phyloP scores from a whole-genome alignment of 768 basidiomycete genomes.

The Boletellus emodensis region DNA sequence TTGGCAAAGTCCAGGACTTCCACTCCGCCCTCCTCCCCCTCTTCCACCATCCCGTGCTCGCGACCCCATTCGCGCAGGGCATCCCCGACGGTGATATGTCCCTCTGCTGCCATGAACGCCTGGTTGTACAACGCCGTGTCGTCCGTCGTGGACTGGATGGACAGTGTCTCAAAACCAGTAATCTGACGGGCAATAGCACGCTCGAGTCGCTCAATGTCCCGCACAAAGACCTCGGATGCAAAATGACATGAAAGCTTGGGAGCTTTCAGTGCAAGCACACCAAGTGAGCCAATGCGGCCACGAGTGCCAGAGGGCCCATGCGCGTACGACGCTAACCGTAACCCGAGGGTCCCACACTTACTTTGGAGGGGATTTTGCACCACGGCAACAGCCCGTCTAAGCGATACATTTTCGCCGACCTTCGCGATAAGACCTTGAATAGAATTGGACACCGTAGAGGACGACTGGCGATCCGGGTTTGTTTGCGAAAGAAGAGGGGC shows the following conservation, averaged over 20 bases:
- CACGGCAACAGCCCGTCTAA: constrained; percentile 55
- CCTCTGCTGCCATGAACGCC: constrained; percentile 72
- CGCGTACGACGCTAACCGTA: constrained; percentile 52
- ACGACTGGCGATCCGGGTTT: constrained; percentile 29
- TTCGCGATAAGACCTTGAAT: constrained; percentile 69
- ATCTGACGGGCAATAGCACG: constrained; percentile 82
- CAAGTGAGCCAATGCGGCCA: constrained; percentile 59
- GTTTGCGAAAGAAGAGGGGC: constrained; percentile 61
- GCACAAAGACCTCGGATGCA: constrained; percentile 44
- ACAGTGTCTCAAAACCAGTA: constrained; percentile 70
- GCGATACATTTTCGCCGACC: constrained; percentile 74
- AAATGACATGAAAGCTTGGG: constrained; percentile 42
- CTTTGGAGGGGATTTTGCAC: constrained; percentile 36
- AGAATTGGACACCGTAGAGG: constrained; percentile 53
- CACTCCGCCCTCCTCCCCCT: constrained; percentile 30
- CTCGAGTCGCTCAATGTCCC: constrained; percentile 60
- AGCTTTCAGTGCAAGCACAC: constrained; percentile 51
- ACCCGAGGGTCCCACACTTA: constrained; percentile 34
- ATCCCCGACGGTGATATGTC: constrained; percentile 36
- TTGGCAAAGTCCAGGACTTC: constrained; percentile 51
- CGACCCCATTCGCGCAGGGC: constrained; percentile 52
- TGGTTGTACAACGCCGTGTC: constrained; percentile 64
- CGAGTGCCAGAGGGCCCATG: constrained; percentile 54
- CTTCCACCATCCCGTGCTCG: constrained; percentile 40
- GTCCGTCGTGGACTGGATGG: constrained; percentile 41